Evolutionary conservation across 1,139 yeast genomes (phyloP).

Genomic region (Zhuliangozyma blackwelliae): DNA sequence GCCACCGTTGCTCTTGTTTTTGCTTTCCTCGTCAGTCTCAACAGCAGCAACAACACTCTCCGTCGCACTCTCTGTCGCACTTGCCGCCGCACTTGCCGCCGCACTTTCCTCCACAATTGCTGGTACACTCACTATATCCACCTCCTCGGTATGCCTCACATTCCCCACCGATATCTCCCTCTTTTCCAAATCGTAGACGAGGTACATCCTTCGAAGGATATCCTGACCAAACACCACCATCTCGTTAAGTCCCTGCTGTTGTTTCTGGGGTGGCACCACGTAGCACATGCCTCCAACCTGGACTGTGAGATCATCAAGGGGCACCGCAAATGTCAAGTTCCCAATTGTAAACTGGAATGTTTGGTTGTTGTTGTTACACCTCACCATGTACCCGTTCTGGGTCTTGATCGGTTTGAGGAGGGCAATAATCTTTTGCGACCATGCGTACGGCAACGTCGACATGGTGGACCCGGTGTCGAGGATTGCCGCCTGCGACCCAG

Average conservation of each 20-base stretch:
- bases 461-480: conserved; percentile 70
- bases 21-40: too few relatives aligned
- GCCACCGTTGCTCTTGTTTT: too few relatives aligned
- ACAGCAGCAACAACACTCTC: too few relatives aligned
- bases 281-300: conserved; percentile 9
- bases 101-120: too few relatives aligned
- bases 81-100: too few relatives aligned
- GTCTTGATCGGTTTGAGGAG: conserved; percentile 1
- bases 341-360: conserved; percentile 26
- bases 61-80: too few relatives aligned
- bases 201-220: conserved; percentile 23
- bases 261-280: conserved; percentile 2
- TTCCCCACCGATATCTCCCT: conserved; percentile 1
- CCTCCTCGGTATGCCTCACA: too few relatives aligned
- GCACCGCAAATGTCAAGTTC: conserved; percentile 25
- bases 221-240: conserved; percentile 17
- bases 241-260: conserved; percentile 13
- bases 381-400: conserved; percentile 25
- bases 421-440: conserved; percentile 34
- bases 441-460: conserved; percentile 45
- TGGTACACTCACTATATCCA: too few relatives aligned
- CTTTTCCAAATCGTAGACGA: conserved; percentile 22
- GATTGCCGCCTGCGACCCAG: conserved; percentile 2
- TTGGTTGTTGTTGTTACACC: conserved; percentile 7
- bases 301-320: conserved; percentile 16